These are phyloP conservation scores for Urtica urens DNA, from an alignment of 306 rosid species.

Conservation along the genomic window DNA sequence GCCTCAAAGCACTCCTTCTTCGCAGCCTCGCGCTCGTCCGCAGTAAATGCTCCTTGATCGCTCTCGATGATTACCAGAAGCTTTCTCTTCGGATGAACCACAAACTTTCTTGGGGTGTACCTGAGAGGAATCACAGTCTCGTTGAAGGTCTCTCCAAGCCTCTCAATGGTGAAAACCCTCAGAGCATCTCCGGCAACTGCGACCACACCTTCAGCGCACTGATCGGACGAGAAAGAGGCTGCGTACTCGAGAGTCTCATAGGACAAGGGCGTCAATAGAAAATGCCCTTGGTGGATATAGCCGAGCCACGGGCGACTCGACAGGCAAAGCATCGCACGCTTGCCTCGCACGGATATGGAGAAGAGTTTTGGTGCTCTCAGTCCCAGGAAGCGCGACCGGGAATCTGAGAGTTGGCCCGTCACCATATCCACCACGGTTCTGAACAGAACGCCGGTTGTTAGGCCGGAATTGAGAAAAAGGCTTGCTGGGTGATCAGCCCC, in stretches of 20 bases:
- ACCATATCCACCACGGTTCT: conserved; percentile 99
- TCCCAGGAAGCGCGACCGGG: conserved; percentile 89
- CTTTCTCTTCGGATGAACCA: conserved; percentile 68
- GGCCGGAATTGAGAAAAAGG: conserved; percentile 86
- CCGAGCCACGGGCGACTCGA: conserved; percentile 99
- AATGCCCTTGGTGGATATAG: conserved; percentile 93
- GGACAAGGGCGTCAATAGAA: conserved; percentile 87
- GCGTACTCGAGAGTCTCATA: conserved; percentile 93
- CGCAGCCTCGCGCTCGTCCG: conserved; percentile 93
- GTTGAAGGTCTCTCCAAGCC: conserved; percentile 93
- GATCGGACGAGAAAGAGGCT: conserved; percentile 89
- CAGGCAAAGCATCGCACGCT: conserved; percentile 84
- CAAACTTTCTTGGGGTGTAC: conserved; percentile 97
- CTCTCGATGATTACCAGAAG: conserved; percentile 82
- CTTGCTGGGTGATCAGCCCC: conserved; percentile 97
- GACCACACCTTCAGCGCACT: conserved; percentile 94
- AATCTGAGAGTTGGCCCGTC: conserved; percentile 95
- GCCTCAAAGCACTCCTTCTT: conserved; percentile 82
- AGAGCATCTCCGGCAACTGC: conserved; percentile 82
- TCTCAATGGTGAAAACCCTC: conserved; percentile 88
- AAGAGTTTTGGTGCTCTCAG: conserved; percentile 91
- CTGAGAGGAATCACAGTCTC: conserved; percentile 94
- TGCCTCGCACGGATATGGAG: conserved; percentile 67
- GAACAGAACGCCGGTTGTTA: conserved; percentile 80
- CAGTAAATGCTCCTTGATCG: conserved; percentile 82